phyloP scores from a whole-genome alignment of 768 basidiomycete species.

The Hygrocybe coccinea region DNA sequence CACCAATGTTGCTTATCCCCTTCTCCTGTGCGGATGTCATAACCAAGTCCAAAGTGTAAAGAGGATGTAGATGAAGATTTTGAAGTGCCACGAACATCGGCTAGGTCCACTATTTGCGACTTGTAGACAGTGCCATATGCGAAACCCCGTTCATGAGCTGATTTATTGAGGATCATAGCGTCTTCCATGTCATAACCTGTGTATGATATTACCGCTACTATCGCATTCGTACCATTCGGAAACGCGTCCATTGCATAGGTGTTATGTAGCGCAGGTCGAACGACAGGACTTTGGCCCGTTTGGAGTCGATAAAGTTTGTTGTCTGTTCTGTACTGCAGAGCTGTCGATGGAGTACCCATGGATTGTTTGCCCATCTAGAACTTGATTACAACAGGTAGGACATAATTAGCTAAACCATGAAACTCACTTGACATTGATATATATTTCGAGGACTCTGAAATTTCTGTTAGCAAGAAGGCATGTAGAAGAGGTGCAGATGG shows the following conservation, averaged over 20 bases:
- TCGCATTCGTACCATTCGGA: conserved; percentile 96
- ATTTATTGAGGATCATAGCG: conserved; percentile 99
- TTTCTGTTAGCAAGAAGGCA: conserved; percentile 6
- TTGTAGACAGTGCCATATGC: conserved; percentile 97
- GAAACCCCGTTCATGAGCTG: conserved; percentile 96
- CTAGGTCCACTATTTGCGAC: conserved; percentile 84
- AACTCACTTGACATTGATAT: conserved; percentile 81
- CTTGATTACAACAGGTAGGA: neutral
- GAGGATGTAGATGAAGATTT: conserved; percentile 53
- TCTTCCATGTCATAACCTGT: conserved; percentile 99
- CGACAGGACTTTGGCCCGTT: conserved; percentile 90
- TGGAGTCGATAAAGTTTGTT: conserved; percentile 98
- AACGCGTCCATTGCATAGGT: conserved; percentile 97
- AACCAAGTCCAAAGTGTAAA: conserved; percentile 86
- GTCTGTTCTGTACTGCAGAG: conserved; percentile 87
- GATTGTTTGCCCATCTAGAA: conserved; percentile 99
- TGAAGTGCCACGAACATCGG: conserved; percentile 65
- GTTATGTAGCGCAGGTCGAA: conserved; percentile 86
- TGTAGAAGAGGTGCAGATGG: conserved; percentile 12
- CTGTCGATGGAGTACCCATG: conserved; percentile 97
- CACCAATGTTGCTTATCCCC: conserved; percentile 45
- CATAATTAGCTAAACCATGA: neutral
- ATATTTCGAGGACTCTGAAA: conserved; percentile 81
- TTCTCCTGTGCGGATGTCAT: conserved; percentile 54
- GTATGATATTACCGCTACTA: conserved; percentile 99